Evolutionary conservation across 768 basidiomycete genomes (phyloP).

Genomic region (Boletus patriciae): DNA sequence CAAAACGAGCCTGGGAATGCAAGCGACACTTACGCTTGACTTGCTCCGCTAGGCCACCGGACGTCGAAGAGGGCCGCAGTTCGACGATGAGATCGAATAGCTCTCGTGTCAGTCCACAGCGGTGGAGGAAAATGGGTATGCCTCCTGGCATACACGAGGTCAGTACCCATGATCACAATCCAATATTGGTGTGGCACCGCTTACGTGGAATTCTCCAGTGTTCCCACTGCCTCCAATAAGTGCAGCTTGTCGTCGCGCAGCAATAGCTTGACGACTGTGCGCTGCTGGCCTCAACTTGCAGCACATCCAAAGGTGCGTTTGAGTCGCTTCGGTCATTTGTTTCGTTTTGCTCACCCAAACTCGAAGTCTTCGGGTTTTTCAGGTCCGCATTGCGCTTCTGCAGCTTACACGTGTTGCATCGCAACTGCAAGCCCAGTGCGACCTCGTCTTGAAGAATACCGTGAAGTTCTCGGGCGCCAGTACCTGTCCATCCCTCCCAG

Average conservation of each 20-base stretch:
- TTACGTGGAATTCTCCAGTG: background rate
- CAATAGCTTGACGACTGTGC: background rate
- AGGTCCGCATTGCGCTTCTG: no score
- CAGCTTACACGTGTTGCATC: background rate
- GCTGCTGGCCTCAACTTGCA: no score
- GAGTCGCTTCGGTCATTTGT: no score
- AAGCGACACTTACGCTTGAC: background rate
- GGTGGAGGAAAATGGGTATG: background rate
- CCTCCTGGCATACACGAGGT: background rate
- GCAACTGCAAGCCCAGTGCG: background rate
- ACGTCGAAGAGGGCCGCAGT: background rate
- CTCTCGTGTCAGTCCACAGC: background rate
- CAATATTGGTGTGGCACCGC: no score
- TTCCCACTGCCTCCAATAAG: background rate
- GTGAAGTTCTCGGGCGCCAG: background rate
- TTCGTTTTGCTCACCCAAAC: no score
- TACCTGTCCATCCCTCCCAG: background rate
- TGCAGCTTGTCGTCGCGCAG: background rate
- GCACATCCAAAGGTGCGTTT: background rate
- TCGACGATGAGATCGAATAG: background rate
- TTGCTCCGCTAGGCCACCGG: background rate
- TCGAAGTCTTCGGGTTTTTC: no score
- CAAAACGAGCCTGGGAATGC: no score
- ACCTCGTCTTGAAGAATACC: background rate
- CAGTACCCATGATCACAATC: no score